Evolutionary conservation across 2,329 filamentous ascomycete species (phyloP), one percentile per base, ranked within the genome.

Genomic region (Diatrype stigma): DNA sequence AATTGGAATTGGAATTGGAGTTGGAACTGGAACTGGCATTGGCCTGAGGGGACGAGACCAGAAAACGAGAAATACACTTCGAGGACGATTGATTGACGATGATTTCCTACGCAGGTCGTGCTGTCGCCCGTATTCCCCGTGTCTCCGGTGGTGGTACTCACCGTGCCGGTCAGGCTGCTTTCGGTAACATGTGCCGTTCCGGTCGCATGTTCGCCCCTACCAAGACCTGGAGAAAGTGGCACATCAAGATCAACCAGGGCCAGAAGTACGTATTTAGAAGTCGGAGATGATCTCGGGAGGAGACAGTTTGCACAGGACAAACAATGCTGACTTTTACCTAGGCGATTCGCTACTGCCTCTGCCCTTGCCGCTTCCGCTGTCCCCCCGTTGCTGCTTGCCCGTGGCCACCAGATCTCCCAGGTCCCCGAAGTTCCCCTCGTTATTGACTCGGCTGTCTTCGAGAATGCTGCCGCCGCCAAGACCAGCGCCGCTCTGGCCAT

Each of bases 151-250:
- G 94, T 82, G 94, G 94, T 90, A 99, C 94, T 76, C 94, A 99
- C 87, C 93, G 94, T 85, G 94, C 94, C 73, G 94, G 94, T 83
- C 94, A 99, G 84, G 94, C 94, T 77, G 94, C 94, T 68, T 99
- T 97, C 79, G 94, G 94, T 90, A 99, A 99, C 89, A 91, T 93
- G 91, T 99, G 94, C 83, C 92, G 94, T 77, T 96, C 93, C 74
- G 94, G 95, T 83, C 94, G 94, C 81, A 99, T 99, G 94, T 99
- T 99, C 81, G 94, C 94, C 67, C 94, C 94, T 65, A 99, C 94
- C 80, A 99, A 99, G 88, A 89, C 96, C 81, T 99, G 94, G 95
- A 86, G 94, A 77, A 96, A 96, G 84, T 99, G 94, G 95, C 94
- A 99, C 85, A 85, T 96, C 84, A 97, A 97, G 91, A 85, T 99